Base-by-base conservation (phyloP, 345 rosid genomes). In the Arabis hirsuta region DNA sequence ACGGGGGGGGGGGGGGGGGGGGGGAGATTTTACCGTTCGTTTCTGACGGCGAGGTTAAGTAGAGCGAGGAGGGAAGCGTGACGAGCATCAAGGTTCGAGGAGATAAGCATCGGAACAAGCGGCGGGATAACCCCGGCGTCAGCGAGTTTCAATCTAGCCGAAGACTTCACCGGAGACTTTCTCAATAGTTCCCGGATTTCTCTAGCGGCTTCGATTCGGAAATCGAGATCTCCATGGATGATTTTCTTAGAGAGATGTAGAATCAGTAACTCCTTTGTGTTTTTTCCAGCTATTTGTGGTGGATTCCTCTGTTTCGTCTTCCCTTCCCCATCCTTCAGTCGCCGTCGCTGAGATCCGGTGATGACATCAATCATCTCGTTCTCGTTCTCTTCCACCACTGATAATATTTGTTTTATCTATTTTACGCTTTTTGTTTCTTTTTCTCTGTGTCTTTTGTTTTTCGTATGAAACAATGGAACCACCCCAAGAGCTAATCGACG, bases 41-140 rank as follows among this genome's bases (percentile, higher is more conserved):
- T 84, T 76, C 91, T 82, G 54, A 81, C 96, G 60, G 91, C 90
- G 56, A 89, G 90, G 70, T 87, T 89, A 76, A 89, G 91, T 54
- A 89, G 91, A 24, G 91, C 96, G 22, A 89, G 87, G 57, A 89
- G 90, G 55, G 91, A 87, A 58, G 91, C 83, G 55, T 85, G 85
- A 14, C 87, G 84, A 46, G 91, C 96, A 50, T 87, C 91, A 32
- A 68, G 55, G 50, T 79, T 82, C 26, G 87, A 73, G 42, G 88
- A 85, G 52, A 78, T 34, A 34, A 89, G 96, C 91, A 87, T 85
- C 36, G 78, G 67, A 19, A 89, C 83, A 32, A 89, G 85, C 6
- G 96, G 96, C 51, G 83, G 85, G 47, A 89, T 85, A 16, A 89
- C 91, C 0, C 96, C 91, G 26, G 90, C 85, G 31, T 88, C 86